Conservation (phyloP, 2,329 filamentous ascomycete species). For the Xylariaceae sp. region DNA sequence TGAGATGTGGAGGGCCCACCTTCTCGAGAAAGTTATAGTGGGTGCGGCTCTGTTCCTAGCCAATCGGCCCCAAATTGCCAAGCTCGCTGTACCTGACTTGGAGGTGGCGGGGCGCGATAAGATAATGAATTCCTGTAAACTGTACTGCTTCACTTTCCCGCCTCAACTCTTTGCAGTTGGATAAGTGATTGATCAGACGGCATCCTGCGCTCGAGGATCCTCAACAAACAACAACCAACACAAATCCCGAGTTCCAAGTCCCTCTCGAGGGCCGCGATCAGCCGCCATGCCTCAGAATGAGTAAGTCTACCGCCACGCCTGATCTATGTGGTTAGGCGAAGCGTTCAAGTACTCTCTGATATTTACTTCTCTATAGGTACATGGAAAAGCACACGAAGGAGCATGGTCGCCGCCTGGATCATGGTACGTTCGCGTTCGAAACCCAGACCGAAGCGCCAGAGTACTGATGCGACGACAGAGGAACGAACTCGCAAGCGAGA, state of each 20-base stretch:
- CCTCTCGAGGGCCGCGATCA: constrained; percentile 26
- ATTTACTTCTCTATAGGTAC: neutral
- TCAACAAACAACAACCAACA: neutral
- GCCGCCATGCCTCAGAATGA: constrained; percentile 66
- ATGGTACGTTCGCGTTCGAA: neutral
- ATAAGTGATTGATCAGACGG: neutral
- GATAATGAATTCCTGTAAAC: neutral
- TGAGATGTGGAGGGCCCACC: constrained; percentile 2
- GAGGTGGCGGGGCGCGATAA: neutral
- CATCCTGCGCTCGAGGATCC: too few species aligned
- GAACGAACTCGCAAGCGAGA: constrained; percentile 83
- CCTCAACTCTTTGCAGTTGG: neutral
- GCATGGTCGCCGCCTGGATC: constrained; percentile 27
- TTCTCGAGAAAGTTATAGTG: constrained; percentile 20
- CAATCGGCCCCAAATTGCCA: neutral
- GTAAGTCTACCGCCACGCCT: constrained; percentile 38
- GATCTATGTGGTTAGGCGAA: neutral
- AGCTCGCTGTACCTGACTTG: neutral
- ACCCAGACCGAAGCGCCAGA: neutral
- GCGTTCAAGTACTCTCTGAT: neutral
- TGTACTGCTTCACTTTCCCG: neutral
- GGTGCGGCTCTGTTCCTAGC: constrained; percentile 13
- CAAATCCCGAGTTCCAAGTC: constrained; percentile 15
- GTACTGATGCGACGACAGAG: constrained; percentile 43
- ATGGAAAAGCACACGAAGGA: constrained; percentile 26